Percentiles rank a stretch among this genome's conserved stretches.
Evolutionary conservation across 805 yeast genomes (phyloP).

Genomic region (Danielozyma ontarioensis): DNA sequence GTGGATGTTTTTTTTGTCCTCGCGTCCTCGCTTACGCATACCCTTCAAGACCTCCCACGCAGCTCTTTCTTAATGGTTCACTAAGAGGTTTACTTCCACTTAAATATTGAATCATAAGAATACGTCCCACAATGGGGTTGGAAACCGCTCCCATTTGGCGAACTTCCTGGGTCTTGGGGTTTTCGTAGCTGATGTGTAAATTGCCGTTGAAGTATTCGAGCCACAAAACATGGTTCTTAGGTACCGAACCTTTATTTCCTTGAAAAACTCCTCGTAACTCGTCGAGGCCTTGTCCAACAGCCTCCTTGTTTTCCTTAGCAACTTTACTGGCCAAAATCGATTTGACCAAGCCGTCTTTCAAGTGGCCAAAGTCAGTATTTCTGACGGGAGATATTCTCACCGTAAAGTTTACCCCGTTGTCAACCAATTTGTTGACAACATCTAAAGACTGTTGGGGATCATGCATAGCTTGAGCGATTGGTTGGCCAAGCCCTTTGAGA

Average conservation of each 20-base stretch:
- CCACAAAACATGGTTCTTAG: constrained; percentile 63
- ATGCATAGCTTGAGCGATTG: constrained; percentile 21
- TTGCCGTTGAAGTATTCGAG: constrained; percentile 44
- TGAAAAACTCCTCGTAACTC: constrained; percentile 59
- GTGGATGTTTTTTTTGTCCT: no score
- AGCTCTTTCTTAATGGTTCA: constrained; percentile 44
- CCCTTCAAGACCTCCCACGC: no score
- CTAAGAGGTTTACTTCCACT: constrained; percentile 65
- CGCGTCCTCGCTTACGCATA: no score
- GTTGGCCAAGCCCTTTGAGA: constrained; percentile 30
- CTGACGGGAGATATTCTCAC: constrained; percentile 82
- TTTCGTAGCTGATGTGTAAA: constrained; percentile 19
- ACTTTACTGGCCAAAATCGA: constrained; percentile 66
- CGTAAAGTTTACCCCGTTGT: constrained; percentile 54
- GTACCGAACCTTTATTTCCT: constrained; percentile 62
- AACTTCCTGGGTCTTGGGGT: constrained; percentile 16
- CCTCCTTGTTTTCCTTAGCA: constrained; percentile 41
- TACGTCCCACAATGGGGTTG: constrained; percentile 57
- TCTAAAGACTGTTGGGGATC: constrained; percentile 50
- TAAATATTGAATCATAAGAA: constrained; percentile 72
- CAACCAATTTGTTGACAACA: constrained; percentile 53
- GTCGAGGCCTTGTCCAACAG: constrained; percentile 54
- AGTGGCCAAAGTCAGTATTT: constrained; percentile 85
- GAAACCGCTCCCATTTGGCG: constrained; percentile 52
- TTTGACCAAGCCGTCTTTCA: constrained; percentile 84